Evolutionary conservation across 1,284 basidiomycete species (phyloP), one percentile per base, ranked within the genome.

Genomic region (Erythrobasidium hasegawianum): DNA sequence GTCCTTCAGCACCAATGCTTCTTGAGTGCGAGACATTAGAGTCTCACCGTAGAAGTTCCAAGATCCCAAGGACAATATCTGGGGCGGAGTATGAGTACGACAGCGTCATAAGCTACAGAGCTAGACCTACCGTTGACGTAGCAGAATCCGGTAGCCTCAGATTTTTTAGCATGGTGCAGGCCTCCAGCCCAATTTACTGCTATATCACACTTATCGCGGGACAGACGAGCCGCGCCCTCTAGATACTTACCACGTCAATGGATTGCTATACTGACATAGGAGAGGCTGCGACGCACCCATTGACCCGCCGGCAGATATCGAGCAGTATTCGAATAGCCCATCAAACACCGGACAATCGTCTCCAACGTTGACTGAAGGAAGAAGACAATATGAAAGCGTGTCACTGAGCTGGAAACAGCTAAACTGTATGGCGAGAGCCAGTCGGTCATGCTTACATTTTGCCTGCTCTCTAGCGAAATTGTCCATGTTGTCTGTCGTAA

Each of bases 281-380:
- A n/a, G n/a, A n/a, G 45, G 20, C 16, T 18, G n/a, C 5, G 8
- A 75, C 85, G 58, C 71, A 94, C 93, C 95, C 94, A 98, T 98
- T 0, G 92, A 96, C 5, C 95, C 95, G 54, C 95, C 95, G 16
- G 95, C 96, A 2, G 93, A 97, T 74, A 98, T 98, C 5, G 93
- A 94, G 76, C 95, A 97, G 77, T 97, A 98, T 73, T 98, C 95
- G 76, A 97, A 97, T 57, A 98, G 79, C 0, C 95, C 95, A 73
- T 98, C 95, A 73, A 99, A 99, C 22, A 97, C 92, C 2, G 95
- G 95, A 77, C 95, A 97, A 78, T 99, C 95, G 74, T 99, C 95
- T 20, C 89, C 89, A 14, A 90, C 87, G 71, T 90, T 90, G 78
- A 89, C 88, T 88, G 70, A n/a, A n/a, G n/a, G n/a, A n/a, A n/a